These are phyloP conservation scores for Curvularia eragrostidis DNA, from an alignment of 2,329 filamentous ascomycete species.

Conservation along the genomic window DNA sequence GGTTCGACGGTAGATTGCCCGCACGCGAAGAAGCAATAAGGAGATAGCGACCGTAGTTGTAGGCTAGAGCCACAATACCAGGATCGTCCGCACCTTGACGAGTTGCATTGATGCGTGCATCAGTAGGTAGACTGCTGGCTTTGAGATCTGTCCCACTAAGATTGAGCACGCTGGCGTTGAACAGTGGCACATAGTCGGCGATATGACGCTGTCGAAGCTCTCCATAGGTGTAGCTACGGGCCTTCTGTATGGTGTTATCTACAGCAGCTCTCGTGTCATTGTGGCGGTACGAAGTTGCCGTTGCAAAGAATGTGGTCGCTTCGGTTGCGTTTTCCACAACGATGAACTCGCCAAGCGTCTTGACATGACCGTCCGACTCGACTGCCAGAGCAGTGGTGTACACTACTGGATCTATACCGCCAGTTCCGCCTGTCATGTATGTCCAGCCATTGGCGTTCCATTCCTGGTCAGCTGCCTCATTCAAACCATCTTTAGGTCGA, in stretches of 20 bases:
- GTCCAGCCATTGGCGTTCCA: slow-evolving; percentile 8
- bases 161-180: slow-evolving; percentile 11
- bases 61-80: slow-evolving; percentile 42
- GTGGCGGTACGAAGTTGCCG: slow-evolving; percentile 51
- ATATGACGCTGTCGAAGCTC: slow-evolving; percentile 41
- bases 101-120: slow-evolving; percentile 9
- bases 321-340: slow-evolving; percentile 40
- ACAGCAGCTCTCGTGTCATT: slow-evolving; percentile 37
- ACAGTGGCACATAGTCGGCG: slow-evolving; percentile 36
- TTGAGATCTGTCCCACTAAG: slow-evolving; percentile 1
- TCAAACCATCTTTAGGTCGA: slow-evolving; percentile 10
- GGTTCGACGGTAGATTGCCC: slow-evolving; percentile 51
- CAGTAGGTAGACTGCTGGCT: slow-evolving; percentile 8
- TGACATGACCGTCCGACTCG: slow-evolving; percentile 10
- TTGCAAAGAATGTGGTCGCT: slow-evolving; percentile 49
- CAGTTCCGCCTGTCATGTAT: slow-evolving; percentile 13
- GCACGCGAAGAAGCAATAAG: slow-evolving; percentile 46
- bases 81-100: slow-evolving; percentile 17
- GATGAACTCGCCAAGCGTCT: slow-evolving; percentile 9
- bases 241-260: slow-evolving; percentile 24
- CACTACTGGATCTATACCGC: slow-evolving; percentile 5
- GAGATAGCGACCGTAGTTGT: slow-evolving; percentile 52
- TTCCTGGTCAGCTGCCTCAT: slow-evolving; percentile 10
- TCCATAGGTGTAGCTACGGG: slow-evolving; percentile 27
- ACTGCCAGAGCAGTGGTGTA: slow-evolving; percentile 11